Percentiles rank a stretch among this genome's conserved stretches.
phyloP scores from a whole-genome alignment of 2,329 filamentous ascomycete species.

The Chrysoporthe austroafricana region DNA sequence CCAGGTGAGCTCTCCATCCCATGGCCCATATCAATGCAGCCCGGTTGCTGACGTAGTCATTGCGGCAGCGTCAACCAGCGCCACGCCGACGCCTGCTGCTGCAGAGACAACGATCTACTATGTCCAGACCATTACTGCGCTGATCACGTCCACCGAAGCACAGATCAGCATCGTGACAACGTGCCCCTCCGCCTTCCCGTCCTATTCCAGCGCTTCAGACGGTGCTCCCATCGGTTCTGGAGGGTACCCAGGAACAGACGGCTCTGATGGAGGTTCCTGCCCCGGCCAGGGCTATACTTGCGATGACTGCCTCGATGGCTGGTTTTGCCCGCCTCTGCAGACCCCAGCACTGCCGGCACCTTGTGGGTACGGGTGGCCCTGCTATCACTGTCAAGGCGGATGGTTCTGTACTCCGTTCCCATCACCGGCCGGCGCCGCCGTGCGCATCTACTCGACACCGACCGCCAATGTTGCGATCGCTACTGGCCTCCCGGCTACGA shows the following conservation, averaged over 20 bases:
- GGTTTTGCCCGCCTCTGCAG: conserved; percentile 29
- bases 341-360: conserved; percentile 27
- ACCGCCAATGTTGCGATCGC: neutral
- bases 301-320: conserved; percentile 26
- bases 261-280: conserved; percentile 17
- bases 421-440: conserved; percentile 1
- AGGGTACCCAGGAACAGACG: conserved; percentile 5
- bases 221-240: neutral
- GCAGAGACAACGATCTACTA: conserved; percentile 28
- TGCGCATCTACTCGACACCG: neutral
- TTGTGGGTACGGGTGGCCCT: conserved; percentile 29
- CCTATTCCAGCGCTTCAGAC: conserved; percentile 1
- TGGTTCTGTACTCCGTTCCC: conserved; percentile 28
- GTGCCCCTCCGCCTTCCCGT: conserved; percentile 8
- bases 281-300: conserved; percentile 28
- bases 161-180: conserved; percentile 20
- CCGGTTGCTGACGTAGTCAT: conserved; percentile 8
- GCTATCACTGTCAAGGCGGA: conserved; percentile 26
- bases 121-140: conserved; percentile 26
- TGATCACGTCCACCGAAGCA: conserved; percentile 24
- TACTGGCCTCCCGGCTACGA: neutral
- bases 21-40: no score
- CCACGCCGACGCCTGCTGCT: neutral
- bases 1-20: conserved; percentile 11
- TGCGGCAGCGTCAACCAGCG: neutral